These are phyloP conservation scores for Cercospora sesami DNA, from an alignment of 2,329 filamentous ascomycete species.

Conservation along the genomic window DNA sequence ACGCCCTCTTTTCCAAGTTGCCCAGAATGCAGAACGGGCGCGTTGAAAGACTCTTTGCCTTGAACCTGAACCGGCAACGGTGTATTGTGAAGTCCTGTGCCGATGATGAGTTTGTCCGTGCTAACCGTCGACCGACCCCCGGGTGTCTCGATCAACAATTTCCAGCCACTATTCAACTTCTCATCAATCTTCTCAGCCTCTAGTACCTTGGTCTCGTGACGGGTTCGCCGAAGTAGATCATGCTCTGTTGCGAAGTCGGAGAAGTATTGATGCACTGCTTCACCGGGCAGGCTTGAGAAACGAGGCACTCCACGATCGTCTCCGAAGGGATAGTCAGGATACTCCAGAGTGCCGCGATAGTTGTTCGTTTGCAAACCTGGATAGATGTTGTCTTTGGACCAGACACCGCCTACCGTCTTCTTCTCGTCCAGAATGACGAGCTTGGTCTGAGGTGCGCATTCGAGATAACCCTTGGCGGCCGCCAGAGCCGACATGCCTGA, in stretches of 20 bases:
- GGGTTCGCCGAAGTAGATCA: slow-evolving; percentile 6
- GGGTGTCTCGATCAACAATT: slow-evolving; percentile 6
- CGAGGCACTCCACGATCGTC: slow-evolving; percentile 15
- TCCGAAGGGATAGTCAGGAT: slow-evolving; percentile 19
- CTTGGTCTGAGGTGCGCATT: slow-evolving; percentile 15
- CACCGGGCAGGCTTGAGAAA: slow-evolving; percentile 12
- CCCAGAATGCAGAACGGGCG: slow-evolving; percentile 14
- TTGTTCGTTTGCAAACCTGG: slow-evolving; percentile 18
- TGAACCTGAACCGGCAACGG: slow-evolving; percentile 9
- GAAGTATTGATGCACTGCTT: slow-evolving; percentile 20
- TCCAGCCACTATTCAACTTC: slow-evolving; percentile 14
- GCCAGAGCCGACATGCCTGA: slow-evolving; percentile 17
- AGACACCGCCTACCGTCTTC: slow-evolving; percentile 21
- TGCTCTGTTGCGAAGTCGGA: slow-evolving; percentile 14
- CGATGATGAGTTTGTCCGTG: slow-evolving; percentile 19
- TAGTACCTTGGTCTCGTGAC: slow-evolving; percentile 13
- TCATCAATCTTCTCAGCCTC: slow-evolving; percentile 17
- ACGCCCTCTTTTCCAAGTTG: slow-evolving; percentile 5
- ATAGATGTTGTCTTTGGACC: slow-evolving; percentile 21
- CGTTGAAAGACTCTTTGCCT: slow-evolving; percentile 14
- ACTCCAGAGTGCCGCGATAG: slow-evolving; percentile 16
- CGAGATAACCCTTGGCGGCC: slow-evolving; percentile 18
- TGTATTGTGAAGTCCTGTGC: slow-evolving; percentile 7
- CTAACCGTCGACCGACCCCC: background rate
- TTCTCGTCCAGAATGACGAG: slow-evolving; percentile 19